A percentile compares a stretch with the other conserved stretches of the same genome.
phyloP scores from a whole-genome alignment of 2,329 filamentous ascomycete genomes.

The Paraphoma sp. region DNA sequence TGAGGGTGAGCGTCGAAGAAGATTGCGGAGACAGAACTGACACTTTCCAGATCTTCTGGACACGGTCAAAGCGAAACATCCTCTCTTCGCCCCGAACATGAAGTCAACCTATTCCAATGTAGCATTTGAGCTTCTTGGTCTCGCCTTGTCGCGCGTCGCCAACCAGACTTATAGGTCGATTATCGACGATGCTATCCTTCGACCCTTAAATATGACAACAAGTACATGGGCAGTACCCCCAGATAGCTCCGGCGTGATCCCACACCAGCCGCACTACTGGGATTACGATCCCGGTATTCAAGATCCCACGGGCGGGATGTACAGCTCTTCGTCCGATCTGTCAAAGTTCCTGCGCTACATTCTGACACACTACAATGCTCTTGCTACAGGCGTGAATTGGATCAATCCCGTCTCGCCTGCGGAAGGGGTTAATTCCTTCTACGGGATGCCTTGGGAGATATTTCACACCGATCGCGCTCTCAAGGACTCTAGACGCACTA shows the following conservation, averaged over 20 bases:
- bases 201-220: constrained; percentile 42
- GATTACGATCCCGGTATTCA: constrained; percentile 51
- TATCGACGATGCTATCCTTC: constrained; percentile 50
- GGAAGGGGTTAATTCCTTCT: constrained; percentile 48
- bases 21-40: constrained; percentile 5
- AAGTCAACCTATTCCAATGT: constrained; percentile 53
- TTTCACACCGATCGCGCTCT: constrained; percentile 51
- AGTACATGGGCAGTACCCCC: constrained; percentile 35
- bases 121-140: constrained; percentile 50
- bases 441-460: constrained; percentile 58
- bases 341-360: constrained; percentile 54
- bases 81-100: constrained; percentile 52
- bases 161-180: constrained; percentile 46
- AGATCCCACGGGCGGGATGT: constrained; percentile 54
- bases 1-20: constrained; percentile 15
- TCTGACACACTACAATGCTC: constrained; percentile 50
- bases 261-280: constrained; percentile 47
- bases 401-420: constrained; percentile 49
- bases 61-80: constrained; percentile 35
- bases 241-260: constrained; percentile 49
- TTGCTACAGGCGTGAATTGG: constrained; percentile 54
- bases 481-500: constrained; percentile 40
- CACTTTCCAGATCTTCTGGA: constrained; percentile 38
- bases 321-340: constrained; percentile 50
- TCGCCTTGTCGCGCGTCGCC: constrained; percentile 49